Percentiles rank a stretch among this genome's conserved stretches.
Evolutionary conservation across 148 eudicot species (phyloP).

Genomic region (Chenopodium suecicum): DNA sequence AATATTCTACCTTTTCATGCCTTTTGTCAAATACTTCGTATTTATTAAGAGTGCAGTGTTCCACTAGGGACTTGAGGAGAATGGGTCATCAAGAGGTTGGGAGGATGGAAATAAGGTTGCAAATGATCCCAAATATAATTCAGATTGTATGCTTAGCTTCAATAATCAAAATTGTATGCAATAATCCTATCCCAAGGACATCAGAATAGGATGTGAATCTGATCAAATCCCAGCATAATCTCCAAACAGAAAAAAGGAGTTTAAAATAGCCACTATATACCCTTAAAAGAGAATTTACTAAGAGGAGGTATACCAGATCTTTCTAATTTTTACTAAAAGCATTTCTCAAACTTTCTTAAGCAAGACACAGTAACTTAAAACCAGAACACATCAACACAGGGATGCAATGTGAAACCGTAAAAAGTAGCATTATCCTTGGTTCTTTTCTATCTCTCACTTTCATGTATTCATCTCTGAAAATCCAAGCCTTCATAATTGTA

Average conservation of each 20-base stretch:
- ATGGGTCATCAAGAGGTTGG: neutral
- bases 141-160: neutral
- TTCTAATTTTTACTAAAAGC: neutral
- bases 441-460: too few species aligned
- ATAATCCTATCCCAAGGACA: neutral
- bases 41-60: too few species aligned
- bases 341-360: neutral
- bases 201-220: neutral
- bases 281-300: neutral
- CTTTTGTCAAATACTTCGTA: too few species aligned
- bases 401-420: neutral
- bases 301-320: neutral
- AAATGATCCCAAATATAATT: too few species aligned
- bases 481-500: too few species aligned
- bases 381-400: neutral
- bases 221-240: neutral
- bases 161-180: neutral
- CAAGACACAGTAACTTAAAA: too few species aligned
- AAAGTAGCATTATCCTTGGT: too few species aligned
- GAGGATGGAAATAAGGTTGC: neutral
- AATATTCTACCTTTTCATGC: neutral
- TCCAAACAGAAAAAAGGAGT: neutral
- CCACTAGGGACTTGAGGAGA: too few species aligned
- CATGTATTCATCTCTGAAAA: too few species aligned
- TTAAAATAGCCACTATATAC: neutral